These are phyloP conservation scores for Wickerhamia fluorescens DNA, from an alignment of 805 yeast species.

Conservation along the genomic window DNA sequence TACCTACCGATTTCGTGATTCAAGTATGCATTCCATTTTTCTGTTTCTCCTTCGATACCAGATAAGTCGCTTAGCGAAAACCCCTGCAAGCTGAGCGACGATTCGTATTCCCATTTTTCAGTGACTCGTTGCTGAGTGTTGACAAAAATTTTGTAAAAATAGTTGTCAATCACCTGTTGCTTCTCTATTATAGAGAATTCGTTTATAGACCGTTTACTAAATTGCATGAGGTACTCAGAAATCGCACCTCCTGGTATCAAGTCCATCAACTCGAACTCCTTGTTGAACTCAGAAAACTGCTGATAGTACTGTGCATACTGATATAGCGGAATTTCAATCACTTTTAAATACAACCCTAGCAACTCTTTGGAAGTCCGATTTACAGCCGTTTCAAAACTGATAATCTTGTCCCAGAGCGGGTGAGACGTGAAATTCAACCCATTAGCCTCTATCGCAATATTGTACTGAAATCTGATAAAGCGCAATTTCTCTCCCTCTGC, in stretches of 20 bases:
- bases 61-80: constrained; percentile 32
- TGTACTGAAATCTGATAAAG: constrained; percentile 37
- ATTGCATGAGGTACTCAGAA: constrained; percentile 14
- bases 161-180: constrained; percentile 36
- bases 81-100: constrained; percentile 47
- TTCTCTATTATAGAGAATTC: constrained; percentile 32
- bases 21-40: constrained; percentile 59
- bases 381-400: constrained; percentile 49
- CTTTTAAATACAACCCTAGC: constrained; percentile 34
- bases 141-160: constrained; percentile 36
- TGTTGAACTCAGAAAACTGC: constrained; percentile 34
- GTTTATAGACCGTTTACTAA: constrained; percentile 13
- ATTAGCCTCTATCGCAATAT: constrained; percentile 40
- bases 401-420: constrained; percentile 72
- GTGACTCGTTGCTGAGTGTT: constrained; percentile 47
- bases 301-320: constrained; percentile 77
- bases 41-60: constrained; percentile 37
- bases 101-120: constrained; percentile 67
- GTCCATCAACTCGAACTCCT: constrained; percentile 24
- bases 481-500: constrained; percentile 17
- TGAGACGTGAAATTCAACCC: constrained; percentile 77
- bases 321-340: constrained; percentile 64
- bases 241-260: constrained; percentile 13
- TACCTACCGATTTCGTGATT: constrained; percentile 37
- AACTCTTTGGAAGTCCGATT: constrained; percentile 27